These are phyloP conservation scores for Alternaria gaisen DNA, from an alignment of 2,329 filamentous ascomycete species.

Conservation along the genomic window DNA sequence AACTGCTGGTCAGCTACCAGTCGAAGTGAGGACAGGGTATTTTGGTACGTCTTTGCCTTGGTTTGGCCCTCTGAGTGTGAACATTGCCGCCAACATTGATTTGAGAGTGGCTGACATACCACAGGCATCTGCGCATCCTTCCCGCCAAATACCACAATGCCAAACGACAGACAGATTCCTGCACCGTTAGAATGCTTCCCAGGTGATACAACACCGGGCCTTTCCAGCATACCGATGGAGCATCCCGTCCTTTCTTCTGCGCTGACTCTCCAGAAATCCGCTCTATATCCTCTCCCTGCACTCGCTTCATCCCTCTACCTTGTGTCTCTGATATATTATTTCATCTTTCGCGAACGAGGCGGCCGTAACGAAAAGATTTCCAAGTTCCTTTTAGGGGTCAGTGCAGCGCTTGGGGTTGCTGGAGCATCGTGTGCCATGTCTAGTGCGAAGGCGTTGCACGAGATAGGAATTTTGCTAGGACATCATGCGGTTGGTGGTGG, in stretches of 20 bases:
- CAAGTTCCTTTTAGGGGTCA: conserved; percentile 4
- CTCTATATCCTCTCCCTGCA: conserved; percentile 11
- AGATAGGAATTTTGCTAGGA: conserved; percentile 3
- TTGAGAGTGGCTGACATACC: not conserved
- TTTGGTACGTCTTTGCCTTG: conserved; percentile 8
- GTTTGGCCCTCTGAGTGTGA: not conserved
- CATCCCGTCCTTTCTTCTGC: conserved; percentile 8
- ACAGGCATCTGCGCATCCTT: conserved; percentile 12
- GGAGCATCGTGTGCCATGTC: conserved; percentile 10
- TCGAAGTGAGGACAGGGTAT: conserved; percentile 14
- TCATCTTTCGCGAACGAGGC: conserved; percentile 3
- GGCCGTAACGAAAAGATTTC: conserved; percentile 8
- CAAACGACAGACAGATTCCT: not conserved
- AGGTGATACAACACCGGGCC: conserved; percentile 3
- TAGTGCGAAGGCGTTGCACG: conserved; percentile 11
- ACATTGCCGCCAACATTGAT: not conserved
- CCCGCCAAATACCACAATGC: not conserved
- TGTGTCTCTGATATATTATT: conserved; percentile 6
- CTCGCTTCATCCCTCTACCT: conserved; percentile 8
- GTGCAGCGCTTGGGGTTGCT: conserved; percentile 14
- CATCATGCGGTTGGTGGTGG: conserved; percentile 1
- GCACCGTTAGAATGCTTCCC: conserved; percentile 7
- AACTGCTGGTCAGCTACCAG: not conserved
- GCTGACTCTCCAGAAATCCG: conserved; percentile 5
- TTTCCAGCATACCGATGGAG: conserved; percentile 7